These are phyloP conservation scores for Sisymbrium altissimum DNA, from an alignment of 345 rosid species.

Conservation along the genomic window DNA sequence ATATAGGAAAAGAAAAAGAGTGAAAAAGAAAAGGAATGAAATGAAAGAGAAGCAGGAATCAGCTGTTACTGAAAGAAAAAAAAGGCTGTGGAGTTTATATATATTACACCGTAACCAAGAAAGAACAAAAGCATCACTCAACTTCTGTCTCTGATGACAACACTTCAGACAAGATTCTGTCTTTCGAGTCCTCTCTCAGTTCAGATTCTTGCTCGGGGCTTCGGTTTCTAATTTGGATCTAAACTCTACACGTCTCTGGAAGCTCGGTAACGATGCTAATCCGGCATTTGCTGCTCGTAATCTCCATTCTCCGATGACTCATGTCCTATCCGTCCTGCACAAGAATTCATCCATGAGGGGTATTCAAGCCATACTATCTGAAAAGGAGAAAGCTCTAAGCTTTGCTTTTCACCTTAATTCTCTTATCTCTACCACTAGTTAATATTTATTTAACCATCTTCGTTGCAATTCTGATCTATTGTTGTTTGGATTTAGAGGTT, in stretches of 20 bases:
- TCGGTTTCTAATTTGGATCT: conserved; percentile 27
- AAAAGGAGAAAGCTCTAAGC: neutral
- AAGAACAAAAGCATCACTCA: conserved; percentile 31
- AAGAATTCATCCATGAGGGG: conserved; percentile 6
- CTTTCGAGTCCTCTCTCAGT: neutral
- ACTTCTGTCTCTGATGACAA: conserved; percentile 13
- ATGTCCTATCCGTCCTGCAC: conserved; percentile 52
- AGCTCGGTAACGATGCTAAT: conserved; percentile 28
- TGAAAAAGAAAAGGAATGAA: conserved; percentile 2
- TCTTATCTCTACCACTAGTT: neutral
- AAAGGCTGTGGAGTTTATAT: conserved; percentile 12
- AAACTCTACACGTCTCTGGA: conserved; percentile 23
- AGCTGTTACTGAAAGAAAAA: conserved; percentile 15
- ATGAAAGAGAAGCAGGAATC: conserved; percentile 23
- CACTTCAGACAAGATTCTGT: conserved; percentile 5
- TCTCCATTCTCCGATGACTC: conserved; percentile 67
- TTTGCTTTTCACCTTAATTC: neutral
- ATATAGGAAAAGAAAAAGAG: conserved; percentile 2
- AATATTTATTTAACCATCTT: neutral
- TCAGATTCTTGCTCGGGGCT: conserved; percentile 23
- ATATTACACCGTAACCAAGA: conserved; percentile 27
- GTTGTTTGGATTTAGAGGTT: neutral
- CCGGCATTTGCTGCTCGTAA: conserved; percentile 43
- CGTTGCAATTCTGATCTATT: neutral
- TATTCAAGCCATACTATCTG: neutral